Evolutionary conservation across 306 rosid species (phyloP), one percentile per base, ranked within the genome.

Genomic region (Benincasa hispida): DNA sequence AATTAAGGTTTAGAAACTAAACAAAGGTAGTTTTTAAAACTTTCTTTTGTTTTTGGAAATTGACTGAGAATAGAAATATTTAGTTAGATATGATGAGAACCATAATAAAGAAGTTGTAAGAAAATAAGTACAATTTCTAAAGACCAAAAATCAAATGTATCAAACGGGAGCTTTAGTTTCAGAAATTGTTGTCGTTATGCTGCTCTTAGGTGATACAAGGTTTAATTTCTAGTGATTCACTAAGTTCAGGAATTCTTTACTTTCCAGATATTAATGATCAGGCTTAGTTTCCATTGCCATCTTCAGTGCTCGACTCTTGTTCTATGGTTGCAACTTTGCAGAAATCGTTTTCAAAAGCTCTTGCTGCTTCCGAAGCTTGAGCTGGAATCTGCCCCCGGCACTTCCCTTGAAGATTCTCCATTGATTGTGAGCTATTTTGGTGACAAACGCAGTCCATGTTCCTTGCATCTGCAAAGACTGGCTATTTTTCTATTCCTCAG

Each of bases 371-470:
- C 92, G 59, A 82, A 88, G 19, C 39, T 59, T 65, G 76, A 80
- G 22, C 78, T 72, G 62, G 78, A 82, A 56, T 76, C 83, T 80
- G 78, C 77, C 81, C 81, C 79, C 75, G 88, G 83, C 82, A 88
- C 85, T 81, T 84, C 88, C 81, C 85, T 90, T 21, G 92, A 91
- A 79, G 94, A 87, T 69, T 93, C 98, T 80, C 97, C 97, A 42
- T 93, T 93, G 82, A 83, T 86, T 10, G 77, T 79, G 78, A 85
- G 83, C 80, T 65, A 89, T 79, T 81, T 82, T 47, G 91, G 84
- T 77, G 83, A 76, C 76, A 84, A 79, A 75, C 48, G 62, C 54
- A 66, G 79, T 76, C 76, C 59, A 41, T 83, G 80, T 78, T 87
- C 91, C 63, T 55, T 41, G 81, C 98, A 93, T 85, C 79, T 91